phyloP scores from a whole-genome alignment of 2,329 filamentous ascomycete species.

The Akanthomyces muscarius region DNA sequence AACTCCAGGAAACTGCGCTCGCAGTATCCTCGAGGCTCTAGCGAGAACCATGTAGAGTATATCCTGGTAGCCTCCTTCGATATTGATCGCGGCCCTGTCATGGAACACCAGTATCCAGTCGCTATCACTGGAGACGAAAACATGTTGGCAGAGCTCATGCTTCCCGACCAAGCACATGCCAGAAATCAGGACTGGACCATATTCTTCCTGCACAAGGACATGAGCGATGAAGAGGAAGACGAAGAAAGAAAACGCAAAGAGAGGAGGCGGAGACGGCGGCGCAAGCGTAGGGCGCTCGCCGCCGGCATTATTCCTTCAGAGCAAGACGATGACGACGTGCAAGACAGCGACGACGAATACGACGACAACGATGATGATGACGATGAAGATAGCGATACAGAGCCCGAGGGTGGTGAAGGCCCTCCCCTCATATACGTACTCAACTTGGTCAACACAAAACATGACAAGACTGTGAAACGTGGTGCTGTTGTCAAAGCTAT shows the following conservation, averaged over 20 bases:
- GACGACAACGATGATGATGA: constrained; percentile 48
- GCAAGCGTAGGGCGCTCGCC: constrained; percentile 47
- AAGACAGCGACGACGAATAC: constrained; percentile 45
- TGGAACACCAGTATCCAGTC: constrained; percentile 97
- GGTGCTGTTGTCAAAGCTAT: constrained; percentile 96
- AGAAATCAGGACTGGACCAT: constrained; percentile 98
- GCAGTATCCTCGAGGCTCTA: constrained; percentile 69
- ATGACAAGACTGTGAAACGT: constrained; percentile 88
- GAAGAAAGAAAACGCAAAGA: constrained; percentile 59
- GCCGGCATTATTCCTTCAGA: constrained; percentile 46
- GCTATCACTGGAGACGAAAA: constrained; percentile 96
- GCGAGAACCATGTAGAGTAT: constrained; percentile 96
- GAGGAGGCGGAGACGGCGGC: constrained; percentile 48
- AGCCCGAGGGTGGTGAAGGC: constrained; percentile 70
- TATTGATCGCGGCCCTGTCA: constrained; percentile 90
- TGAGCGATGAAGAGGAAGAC: constrained; percentile 76
- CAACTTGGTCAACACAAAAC: constrained; percentile 96
- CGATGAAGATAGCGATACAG: constrained; percentile 53
- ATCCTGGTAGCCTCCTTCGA: constrained; percentile 97
- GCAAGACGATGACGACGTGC: constrained; percentile 37
- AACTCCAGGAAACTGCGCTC: constrained; percentile 59
- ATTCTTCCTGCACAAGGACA: constrained; percentile 97
- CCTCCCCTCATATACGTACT: constrained; percentile 94
- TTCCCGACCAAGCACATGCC: constrained; percentile 93
- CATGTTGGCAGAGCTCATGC: constrained; percentile 97